Conservation (phyloP, 2,329 filamentous ascomycete genomes). For the Leptographium lundbergii region DNA sequence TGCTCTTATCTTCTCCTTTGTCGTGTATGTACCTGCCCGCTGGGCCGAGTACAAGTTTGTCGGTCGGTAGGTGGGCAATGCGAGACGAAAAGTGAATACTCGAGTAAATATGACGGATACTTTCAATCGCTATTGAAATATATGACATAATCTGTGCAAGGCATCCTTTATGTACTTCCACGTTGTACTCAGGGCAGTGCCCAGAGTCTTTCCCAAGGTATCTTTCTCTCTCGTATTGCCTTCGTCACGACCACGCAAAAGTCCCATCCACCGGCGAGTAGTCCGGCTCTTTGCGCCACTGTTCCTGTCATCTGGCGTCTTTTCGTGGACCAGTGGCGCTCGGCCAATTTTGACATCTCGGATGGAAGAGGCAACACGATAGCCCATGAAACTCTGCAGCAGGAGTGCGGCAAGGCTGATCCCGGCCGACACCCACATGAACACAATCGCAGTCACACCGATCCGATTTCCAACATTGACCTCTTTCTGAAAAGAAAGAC, state of each 20-base stretch:
- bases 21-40: conserved; percentile 33
- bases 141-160: not conserved
- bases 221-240: not conserved
- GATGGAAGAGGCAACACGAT: conserved; percentile 49
- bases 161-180: not conserved
- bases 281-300: not conserved
- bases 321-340: conserved; percentile 10
- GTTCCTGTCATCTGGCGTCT: not conserved
- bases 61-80: conserved; percentile 18
- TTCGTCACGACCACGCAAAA: not conserved
- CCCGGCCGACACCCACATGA: conserved; percentile 75
- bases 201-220: not conserved
- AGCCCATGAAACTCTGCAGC: conserved; percentile 64
- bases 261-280: not conserved
- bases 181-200: not conserved
- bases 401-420: conserved; percentile 57
- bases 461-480: conserved; percentile 65
- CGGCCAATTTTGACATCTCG: conserved; percentile 34
- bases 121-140: not conserved
- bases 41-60: conserved; percentile 34
- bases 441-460: conserved; percentile 64
- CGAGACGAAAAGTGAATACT: not conserved
- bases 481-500: conserved; percentile 56
- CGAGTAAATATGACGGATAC: not conserved
- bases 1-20: conserved; percentile 33